Conservation (phyloP, 2,329 filamentous ascomycete species). For the Diaporthe vexans region DNA sequence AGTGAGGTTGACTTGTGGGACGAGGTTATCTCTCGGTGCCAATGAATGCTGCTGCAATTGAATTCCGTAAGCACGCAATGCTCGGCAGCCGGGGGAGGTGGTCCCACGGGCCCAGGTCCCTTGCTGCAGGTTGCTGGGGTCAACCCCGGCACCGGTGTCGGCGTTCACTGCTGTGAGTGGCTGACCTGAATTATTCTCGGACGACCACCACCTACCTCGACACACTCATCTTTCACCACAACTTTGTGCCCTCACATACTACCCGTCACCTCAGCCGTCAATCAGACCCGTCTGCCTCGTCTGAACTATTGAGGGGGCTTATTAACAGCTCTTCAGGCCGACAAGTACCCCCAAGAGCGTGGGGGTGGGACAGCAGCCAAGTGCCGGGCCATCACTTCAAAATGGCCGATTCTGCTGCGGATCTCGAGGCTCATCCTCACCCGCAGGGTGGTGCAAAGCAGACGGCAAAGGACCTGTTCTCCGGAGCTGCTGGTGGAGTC, state of each 20-base stretch:
- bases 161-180: not conserved
- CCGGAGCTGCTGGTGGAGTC: constrained; percentile 91
- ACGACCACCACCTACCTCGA: not conserved
- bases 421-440: constrained; percentile 52
- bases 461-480: constrained; percentile 89
- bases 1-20: not conserved
- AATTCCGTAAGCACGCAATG: constrained; percentile 36
- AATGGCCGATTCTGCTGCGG: constrained; percentile 55
- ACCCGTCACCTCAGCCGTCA: not conserved
- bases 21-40: not conserved
- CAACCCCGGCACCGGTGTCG: constrained; percentile 40
- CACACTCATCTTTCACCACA: not conserved
- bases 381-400: constrained; percentile 7
- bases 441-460: constrained; percentile 59
- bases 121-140: constrained; percentile 5
- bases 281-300: not conserved
- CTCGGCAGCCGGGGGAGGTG: not conserved
- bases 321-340: not conserved
- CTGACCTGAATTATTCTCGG: constrained; percentile 12
- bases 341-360: constrained; percentile 8
- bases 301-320: not conserved
- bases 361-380: constrained; percentile 35
- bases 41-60: constrained; percentile 31
- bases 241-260: not conserved
- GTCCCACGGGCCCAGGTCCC: not conserved